Base-by-base conservation (phyloP, 331 rosid genomes). In the Prunus yedoensis region DNA sequence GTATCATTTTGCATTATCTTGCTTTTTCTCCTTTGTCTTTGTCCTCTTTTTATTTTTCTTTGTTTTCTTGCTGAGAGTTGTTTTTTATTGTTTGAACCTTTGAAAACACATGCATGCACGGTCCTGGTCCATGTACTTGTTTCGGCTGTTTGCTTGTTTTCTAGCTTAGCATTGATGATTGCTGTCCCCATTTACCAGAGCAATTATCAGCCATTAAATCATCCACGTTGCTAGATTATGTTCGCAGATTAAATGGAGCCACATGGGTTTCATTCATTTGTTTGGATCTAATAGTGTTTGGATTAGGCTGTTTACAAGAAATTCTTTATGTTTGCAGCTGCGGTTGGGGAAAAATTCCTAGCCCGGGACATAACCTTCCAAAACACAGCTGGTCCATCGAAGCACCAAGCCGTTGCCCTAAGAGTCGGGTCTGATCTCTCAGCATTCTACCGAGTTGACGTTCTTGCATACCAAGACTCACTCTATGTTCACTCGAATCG, bases 371-470 rank as follows among this genome's bases (percentile, higher is more conserved):
- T 94, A 73, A 89, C 96, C 3, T 90, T 94, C 80, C 78, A 91
- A 60, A 94, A 94, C 96, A 76, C 96, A 11, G 97, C 98, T 0
- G 98, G 98, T 0, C 87, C 97, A 4, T 75, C 91, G 41, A 94
- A 94, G 84, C 96, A 94, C 78, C 97, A 94, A 66, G 99, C 99
- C 0, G 97, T 94, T 30, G 99, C 97, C 10, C 87, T 94, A 9
- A 54, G 97, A 5, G 96, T 89, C 0, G 97, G 92, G 30, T 87
- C 85, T 0, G 99, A 94, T 79, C 87, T 90, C n/a, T 86, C 99
- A 0, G 97, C 97, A 2, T 92, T 92, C 80, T 90, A 81, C 83
- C 74, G 78, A 0, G 88, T 95, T 43, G 88, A 83, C 78, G 0
- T 92, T 18, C 66, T 90, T 1, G 99, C 90, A 1, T 92, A 80